Conservation (phyloP, 805 yeast genomes). For the Metschnikowia lachancei region DNA sequence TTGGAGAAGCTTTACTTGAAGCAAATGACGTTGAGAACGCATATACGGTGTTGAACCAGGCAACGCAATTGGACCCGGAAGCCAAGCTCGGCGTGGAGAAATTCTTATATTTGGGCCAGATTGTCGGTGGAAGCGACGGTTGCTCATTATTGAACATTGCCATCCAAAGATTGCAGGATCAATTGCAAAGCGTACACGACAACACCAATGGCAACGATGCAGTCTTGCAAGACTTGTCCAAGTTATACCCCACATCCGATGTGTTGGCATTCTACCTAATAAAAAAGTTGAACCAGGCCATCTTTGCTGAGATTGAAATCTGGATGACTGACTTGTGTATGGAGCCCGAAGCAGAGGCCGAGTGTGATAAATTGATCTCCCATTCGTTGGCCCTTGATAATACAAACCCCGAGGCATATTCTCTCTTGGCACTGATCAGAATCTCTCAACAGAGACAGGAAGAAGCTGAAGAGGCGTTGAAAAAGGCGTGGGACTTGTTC, state of each 20-base stretch:
- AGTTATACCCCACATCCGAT: slow-evolving; percentile 24
- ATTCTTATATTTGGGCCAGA: slow-evolving; percentile 87
- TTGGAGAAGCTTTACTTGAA: slow-evolving; percentile 80
- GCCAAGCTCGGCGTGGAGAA: slow-evolving; percentile 73
- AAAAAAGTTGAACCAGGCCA: slow-evolving; percentile 68
- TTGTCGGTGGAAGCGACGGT: slow-evolving; percentile 80
- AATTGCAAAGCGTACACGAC: slow-evolving; percentile 34
- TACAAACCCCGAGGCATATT: slow-evolving; percentile 74
- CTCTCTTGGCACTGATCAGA: slow-evolving; percentile 78
- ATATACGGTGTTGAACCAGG: slow-evolving; percentile 53
- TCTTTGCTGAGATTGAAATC: slow-evolving; percentile 83
- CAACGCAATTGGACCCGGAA: slow-evolving; percentile 67
- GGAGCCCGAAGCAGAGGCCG: slow-evolving; percentile 82
- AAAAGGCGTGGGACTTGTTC: slow-evolving; percentile 71
- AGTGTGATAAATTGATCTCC: slow-evolving; percentile 70
- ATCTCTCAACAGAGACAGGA: slow-evolving; percentile 76
- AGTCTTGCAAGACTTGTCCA: slow-evolving; percentile 26
- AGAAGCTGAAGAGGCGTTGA: slow-evolving; percentile 71
- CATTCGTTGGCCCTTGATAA: slow-evolving; percentile 61
- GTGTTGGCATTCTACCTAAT: slow-evolving; percentile 35
- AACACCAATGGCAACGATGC: slow-evolving; percentile 25
- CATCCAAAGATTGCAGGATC: slow-evolving; percentile 43
- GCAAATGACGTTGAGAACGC: slow-evolving; percentile 78
- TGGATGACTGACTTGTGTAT: slow-evolving; percentile 98
- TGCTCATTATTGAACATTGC: slow-evolving; percentile 61